Percentiles rank a stretch among this genome's conserved stretches.
Conservation (phyloP, 1,284 basidiomycete species). For the Ceratobasidium sp. region DNA sequence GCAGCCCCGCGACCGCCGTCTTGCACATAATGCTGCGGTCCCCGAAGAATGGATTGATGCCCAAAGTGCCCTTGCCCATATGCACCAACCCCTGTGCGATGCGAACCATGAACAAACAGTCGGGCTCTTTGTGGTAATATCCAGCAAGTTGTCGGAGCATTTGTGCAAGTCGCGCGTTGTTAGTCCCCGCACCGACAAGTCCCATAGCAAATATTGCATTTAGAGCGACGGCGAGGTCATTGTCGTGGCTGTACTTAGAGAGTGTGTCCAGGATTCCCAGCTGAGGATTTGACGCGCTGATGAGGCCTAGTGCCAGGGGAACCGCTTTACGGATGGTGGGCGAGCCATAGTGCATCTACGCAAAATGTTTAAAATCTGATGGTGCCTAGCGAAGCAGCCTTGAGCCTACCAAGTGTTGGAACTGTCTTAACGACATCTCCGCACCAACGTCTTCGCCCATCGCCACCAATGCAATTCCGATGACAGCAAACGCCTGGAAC, state of each 20-base stretch:
- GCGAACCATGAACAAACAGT: conserved; percentile 96
- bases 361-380: neutral
- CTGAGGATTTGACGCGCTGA: conserved; percentile 95
- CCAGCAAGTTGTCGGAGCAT: conserved; percentile 96
- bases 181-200: conserved; percentile 95
- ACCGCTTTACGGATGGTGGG: conserved; percentile 90
- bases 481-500: conserved; percentile 92
- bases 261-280: conserved; percentile 96
- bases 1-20: conserved; percentile 87
- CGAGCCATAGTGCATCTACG: conserved; percentile 97
- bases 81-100: conserved; percentile 96
- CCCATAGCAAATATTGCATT: conserved; percentile 99
- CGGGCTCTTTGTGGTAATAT: conserved; percentile 97
- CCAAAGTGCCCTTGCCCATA: conserved; percentile 99
- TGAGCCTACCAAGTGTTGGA: conserved; percentile 84
- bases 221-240: conserved; percentile 91
- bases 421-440: conserved; percentile 93
- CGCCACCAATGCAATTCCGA: conserved; percentile 92
- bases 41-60: conserved; percentile 96
- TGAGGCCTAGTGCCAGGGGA: conserved; percentile 94
- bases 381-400: neutral
- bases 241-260: conserved; percentile 99
- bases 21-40: conserved; percentile 91
- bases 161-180: conserved; percentile 96
- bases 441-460: conserved; percentile 99